A percentile compares a stretch with the other conserved stretches of the same genome.
phyloP scores from a whole-genome alignment of 192 early-diverging fungal genomes.

The Backusella sp. region DNA sequence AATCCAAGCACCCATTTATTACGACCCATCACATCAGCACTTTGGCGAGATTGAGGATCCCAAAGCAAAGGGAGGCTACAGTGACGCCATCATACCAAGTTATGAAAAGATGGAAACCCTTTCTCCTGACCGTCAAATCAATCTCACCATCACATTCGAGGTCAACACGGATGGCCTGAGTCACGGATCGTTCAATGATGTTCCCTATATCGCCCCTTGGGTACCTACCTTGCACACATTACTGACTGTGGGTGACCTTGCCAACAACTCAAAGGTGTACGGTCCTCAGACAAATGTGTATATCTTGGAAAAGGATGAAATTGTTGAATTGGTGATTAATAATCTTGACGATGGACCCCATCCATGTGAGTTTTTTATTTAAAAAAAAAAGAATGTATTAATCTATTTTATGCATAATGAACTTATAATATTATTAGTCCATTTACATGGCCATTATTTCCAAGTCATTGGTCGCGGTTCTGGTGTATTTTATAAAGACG shows the following conservation, averaged over 20 bases:
- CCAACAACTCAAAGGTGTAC: slow-evolving; percentile 54
- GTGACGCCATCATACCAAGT: slow-evolving; percentile 51
- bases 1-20: slow-evolving; percentile 57
- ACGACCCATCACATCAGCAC: slow-evolving; percentile 32
- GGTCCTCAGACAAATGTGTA: slow-evolving; percentile 61
- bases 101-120: slow-evolving; percentile 38
- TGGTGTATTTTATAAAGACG: slow-evolving; percentile 52
- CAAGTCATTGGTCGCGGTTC: slow-evolving; percentile 68
- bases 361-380: slow-evolving; percentile 25
- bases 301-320: slow-evolving; percentile 59
- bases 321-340: slow-evolving; percentile 68
- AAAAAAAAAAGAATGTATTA: background rate
- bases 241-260: slow-evolving; percentile 52
- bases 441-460: slow-evolving; percentile 84
- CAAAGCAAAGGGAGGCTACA: slow-evolving; percentile 20
- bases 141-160: slow-evolving; percentile 61
- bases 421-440: slow-evolving; percentile 48
- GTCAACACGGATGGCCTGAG: slow-evolving; percentile 73
- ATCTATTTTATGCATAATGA: too few relatives aligned
- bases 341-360: slow-evolving; percentile 78
- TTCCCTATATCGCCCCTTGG: slow-evolving; percentile 61
- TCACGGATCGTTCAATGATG: slow-evolving; percentile 79
- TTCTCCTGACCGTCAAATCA: slow-evolving; percentile 45
- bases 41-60: slow-evolving; percentile 22
- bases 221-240: slow-evolving; percentile 70